Evolutionary conservation across 331 rosid species (phyloP).

Genomic region (Erythrophleum ivorense): DNA sequence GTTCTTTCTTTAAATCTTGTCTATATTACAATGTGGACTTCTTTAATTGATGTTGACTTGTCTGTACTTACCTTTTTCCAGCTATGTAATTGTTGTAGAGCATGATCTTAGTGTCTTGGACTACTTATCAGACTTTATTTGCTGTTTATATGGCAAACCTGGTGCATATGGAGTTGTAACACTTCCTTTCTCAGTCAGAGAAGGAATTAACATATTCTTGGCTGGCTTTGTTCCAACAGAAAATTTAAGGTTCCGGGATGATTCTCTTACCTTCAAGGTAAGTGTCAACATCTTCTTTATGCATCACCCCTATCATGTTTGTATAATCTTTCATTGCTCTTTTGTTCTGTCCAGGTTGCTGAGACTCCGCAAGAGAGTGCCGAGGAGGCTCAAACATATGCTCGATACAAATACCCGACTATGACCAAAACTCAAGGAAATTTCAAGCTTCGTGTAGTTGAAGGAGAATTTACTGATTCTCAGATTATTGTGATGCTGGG

Average conservation of each 20-base stretch:
- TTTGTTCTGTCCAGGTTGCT: slow-evolving; percentile 75
- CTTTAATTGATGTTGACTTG: slow-evolving; percentile 33
- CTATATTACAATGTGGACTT: slow-evolving; percentile 16
- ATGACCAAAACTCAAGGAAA: slow-evolving; percentile 92
- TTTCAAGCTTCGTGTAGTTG: slow-evolving; percentile 81
- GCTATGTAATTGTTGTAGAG: slow-evolving; percentile 99
- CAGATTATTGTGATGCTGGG: slow-evolving; percentile 98
- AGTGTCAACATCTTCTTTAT: background rate
- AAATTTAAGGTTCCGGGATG: slow-evolving; percentile 94
- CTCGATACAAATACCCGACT: slow-evolving; percentile 89
- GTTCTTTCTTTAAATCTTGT: background rate
- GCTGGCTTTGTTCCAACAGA: slow-evolving; percentile 98
- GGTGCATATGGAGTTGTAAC: slow-evolving; percentile 99
- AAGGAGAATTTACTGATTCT: slow-evolving; percentile 98
- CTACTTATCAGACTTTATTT: slow-evolving; percentile 93
- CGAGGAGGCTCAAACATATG: slow-evolving; percentile 91
- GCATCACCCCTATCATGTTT: slow-evolving; percentile 22
- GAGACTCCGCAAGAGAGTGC: slow-evolving; percentile 98
- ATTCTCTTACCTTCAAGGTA: slow-evolving; percentile 92
- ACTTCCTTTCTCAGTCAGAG: slow-evolving; percentile 96
- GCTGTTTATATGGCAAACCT: slow-evolving; percentile 97
- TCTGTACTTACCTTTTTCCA: slow-evolving; percentile 49
- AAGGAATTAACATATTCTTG: slow-evolving; percentile 97
- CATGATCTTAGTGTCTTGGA: slow-evolving; percentile 98
- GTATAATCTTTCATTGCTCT: slow-evolving; percentile 17